Base-by-base conservation (phyloP, 208 protist genomes). In the Borovskyia barvae region DNA sequence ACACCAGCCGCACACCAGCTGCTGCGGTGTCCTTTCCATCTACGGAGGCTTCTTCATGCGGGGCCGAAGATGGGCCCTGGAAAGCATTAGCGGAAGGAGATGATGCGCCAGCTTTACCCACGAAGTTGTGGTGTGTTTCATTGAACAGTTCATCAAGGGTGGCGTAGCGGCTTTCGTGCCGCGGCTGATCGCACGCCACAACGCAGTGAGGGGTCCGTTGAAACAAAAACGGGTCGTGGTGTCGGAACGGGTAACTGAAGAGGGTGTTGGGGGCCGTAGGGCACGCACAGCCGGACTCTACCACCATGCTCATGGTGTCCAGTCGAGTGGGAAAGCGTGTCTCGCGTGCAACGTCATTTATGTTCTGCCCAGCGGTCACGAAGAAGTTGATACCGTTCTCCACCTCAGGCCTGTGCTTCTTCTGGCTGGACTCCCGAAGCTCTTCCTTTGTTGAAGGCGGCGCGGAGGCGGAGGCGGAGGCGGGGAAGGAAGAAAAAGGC, bases 251-350 rank as follows among this genome's bases (percentile, higher is more conserved):
- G 50, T 97, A 97, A 45, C 93, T 95, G 55, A 86, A 90, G n/a
- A 97, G 71, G 3, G 88, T 97, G 70, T 97, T 94, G 5, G 93
- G 93, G 0, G 91, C 89, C 14, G 93, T 96, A 14, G 93, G 93
- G 50, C 85, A 94, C 24, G 87, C 76, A 35, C 88, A 94, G 3
- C 83, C 85, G 3, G 71, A 84, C 40, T 59, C 77, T 37, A 96
- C 45, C 19, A 93, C 64, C 64, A 82, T 73, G 17, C 68, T 67
- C 83, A 97, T 81, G 5, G 86, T 68, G 17, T 92, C 85, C 0
- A 94, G 59, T 0, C 80, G 77, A 8, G 73, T 75, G 22, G 52
- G 35, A 24, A 77, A 82, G 14, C 45, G 49, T 5, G 89, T 91
- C 59, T 96, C 77, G 33, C 80, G 77, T 41, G 75, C 75, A 11